These are phyloP conservation scores for Penicillium bovifimosum DNA, from an alignment of 495 filamentous ascomycete genomes.

Conservation along the genomic window DNA sequence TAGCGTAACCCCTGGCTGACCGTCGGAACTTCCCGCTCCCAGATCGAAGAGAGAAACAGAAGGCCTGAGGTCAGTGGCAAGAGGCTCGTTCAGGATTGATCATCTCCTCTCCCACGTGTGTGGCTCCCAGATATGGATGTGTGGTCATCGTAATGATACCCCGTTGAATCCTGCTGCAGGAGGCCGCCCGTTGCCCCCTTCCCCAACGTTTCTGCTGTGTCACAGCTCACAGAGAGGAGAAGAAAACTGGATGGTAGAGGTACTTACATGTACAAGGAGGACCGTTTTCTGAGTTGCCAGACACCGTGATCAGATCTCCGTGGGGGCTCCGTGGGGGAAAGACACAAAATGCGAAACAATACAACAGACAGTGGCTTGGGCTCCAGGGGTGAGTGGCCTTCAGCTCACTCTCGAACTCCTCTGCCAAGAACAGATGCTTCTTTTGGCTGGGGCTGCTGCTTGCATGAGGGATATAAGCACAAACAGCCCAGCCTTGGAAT, in stretches of 20 bases:
- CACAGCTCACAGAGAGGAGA: constrained; percentile 20
- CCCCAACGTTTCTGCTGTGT: constrained; percentile 36
- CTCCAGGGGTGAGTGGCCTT: neutral
- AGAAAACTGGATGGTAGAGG: neutral
- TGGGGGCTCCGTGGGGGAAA: too few relatives aligned
- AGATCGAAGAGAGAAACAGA: neutral
- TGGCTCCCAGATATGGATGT: neutral
- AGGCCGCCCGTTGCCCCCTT: constrained; percentile 32
- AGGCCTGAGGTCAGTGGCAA: neutral
- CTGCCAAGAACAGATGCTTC: constrained; percentile 3
- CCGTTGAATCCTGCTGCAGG: constrained; percentile 29
- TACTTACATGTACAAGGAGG: neutral
- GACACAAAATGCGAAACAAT: neutral
- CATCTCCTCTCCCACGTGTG: neutral
- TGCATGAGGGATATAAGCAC: constrained; percentile 17
- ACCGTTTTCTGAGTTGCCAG: constrained; percentile 1
- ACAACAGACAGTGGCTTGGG: neutral
- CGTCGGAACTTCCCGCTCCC: neutral
- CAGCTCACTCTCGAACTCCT: neutral
- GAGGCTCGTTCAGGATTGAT: constrained; percentile 1
- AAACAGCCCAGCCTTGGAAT: constrained; percentile 14
- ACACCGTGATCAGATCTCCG: constrained; percentile 7
- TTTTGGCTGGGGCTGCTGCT: constrained; percentile 14
- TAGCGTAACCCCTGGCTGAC: neutral
- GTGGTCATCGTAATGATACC: constrained; percentile 4